Percentiles rank a stretch among this genome's conserved stretches.
Conservation (phyloP, 257 asterid genomes). For the Leonotis leonurus region DNA sequence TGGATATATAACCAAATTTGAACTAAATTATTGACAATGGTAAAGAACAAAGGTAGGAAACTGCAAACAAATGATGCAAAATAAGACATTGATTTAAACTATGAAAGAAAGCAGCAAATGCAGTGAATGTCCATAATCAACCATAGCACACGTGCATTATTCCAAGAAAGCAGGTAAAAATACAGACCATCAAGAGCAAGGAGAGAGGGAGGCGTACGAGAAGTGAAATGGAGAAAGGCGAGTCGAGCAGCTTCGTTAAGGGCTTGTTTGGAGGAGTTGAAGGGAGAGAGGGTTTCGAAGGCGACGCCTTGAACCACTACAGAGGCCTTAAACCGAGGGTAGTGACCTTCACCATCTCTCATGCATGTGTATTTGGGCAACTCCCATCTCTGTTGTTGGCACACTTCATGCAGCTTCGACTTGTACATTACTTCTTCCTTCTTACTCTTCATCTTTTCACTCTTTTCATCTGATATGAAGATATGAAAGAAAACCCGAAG, state of each 20-base stretch:
- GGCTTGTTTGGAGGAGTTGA: constrained; percentile 41
- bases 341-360: constrained; percentile 40
- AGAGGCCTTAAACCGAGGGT: constrained; percentile 43
- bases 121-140: not conserved
- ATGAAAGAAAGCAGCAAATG: not conserved
- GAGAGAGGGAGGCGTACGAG: constrained; percentile 16
- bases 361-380: constrained; percentile 33
- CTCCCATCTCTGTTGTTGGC: constrained; percentile 36
- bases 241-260: constrained; percentile 35
- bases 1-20: too few relatives aligned
- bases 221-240: constrained; percentile 40
- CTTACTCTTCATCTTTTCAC: not conserved
- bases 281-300: constrained; percentile 23
- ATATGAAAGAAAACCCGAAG: not conserved
- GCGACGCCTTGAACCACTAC: constrained; percentile 30
- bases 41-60: too few relatives aligned
- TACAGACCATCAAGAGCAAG: not conserved
- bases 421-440: constrained; percentile 24
- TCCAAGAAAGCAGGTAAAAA: not conserved
- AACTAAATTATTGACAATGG: too few relatives aligned
- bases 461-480: not conserved
- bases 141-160: not conserved
- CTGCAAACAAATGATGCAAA: not conserved
- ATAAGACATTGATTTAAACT: too few relatives aligned
- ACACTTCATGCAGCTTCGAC: constrained; percentile 41